Base-by-base conservation (phyloP, 129 eudicot species). In the Sambucus nigra region DNA sequence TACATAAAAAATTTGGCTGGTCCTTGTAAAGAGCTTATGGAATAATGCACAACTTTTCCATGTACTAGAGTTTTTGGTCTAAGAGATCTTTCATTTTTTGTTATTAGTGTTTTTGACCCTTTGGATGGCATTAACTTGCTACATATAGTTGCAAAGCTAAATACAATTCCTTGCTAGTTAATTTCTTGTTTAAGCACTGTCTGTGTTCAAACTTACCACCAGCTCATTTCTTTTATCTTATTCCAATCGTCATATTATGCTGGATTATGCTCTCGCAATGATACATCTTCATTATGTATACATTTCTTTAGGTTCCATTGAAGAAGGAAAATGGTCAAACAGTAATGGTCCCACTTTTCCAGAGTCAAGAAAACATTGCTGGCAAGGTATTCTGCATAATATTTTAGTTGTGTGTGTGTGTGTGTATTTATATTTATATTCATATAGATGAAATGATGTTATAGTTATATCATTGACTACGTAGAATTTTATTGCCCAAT, bases 291-390 rank as follows among this genome's bases (percentile, higher is more conserved):
- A 15, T 51, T 16, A 20, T 42, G 32, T 46, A 20, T 42, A 32
- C 19, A 56, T 35, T 48, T 42, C 29, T 26, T 33, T 52, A 91
- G 98, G 86, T 85, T 66, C 86, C 94, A 0, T 56, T 81, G 69
- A 91, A 91, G 87, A 91, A 85, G 76, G 98, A 91, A 73, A 91
- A 85, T 69, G 95, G 98, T 63, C 98, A 85, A 72, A 79, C 80
- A 17, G 51, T 75, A n/a, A 66, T 85, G 95, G 98, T 74, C 26
- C 98, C 98, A 5, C 95, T 91, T 49, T 91, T 85, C 60, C 94
- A 85, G 19, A 91, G 98, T 60, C 95, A 79, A 70, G 98, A 91
- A 72, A 91, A 71, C 60, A 81, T 91, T 66, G 67, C 78, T 62
- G 95, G 89, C 31, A 73, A 71, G 95, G 98, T 91, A 77, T 24